Evolutionary conservation across 2,329 filamentous ascomycete genomes (phyloP).

Genomic region (Pleomassaria siparia): DNA sequence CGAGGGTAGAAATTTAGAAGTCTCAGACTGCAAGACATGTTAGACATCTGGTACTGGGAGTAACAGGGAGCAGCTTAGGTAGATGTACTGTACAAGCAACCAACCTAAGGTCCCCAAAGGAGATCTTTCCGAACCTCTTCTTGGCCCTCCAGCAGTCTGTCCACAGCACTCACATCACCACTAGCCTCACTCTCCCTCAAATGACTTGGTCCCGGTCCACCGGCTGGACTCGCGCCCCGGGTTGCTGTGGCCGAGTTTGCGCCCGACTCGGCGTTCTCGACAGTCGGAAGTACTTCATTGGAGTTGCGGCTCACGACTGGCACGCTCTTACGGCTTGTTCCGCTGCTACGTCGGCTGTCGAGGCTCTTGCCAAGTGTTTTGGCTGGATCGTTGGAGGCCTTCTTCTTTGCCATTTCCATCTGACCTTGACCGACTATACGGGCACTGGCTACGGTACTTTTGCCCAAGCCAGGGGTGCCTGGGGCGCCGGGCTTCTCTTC

Average conservation of each 20-base stretch:
- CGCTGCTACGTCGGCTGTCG: conserved; percentile 87
- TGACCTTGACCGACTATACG: conserved; percentile 83
- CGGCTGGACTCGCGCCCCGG: conserved; percentile 34
- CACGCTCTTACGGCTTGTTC: conserved; percentile 75
- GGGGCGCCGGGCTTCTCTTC: conserved; percentile 90
- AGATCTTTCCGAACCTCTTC: conserved; percentile 50
- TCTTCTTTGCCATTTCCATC: conserved; percentile 48
- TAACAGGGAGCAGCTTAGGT: conserved; percentile 32
- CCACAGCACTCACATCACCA: conserved; percentile 11
- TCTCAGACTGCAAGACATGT: conserved; percentile 10
- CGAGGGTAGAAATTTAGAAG: background rate
- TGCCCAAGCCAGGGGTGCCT: conserved; percentile 86
- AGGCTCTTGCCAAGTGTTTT: conserved; percentile 74
- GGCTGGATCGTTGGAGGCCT: conserved; percentile 49
- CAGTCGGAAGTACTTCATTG: conserved; percentile 25
- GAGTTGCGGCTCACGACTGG: conserved; percentile 39
- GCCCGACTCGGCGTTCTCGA: conserved; percentile 25
- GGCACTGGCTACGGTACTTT: conserved; percentile 86
- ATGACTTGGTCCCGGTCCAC: conserved; percentile 35
- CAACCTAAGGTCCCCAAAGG: conserved; percentile 46
- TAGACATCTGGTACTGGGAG: conserved; percentile 10
- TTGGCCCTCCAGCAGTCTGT: conserved; percentile 29
- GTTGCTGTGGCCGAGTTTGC: conserved; percentile 33
- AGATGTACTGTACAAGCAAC: conserved; percentile 30
- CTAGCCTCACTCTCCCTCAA: conserved; percentile 35